Conservation (phyloP, 2,329 filamentous ascomycete genomes). For the Penicillium corylophilum region DNA sequence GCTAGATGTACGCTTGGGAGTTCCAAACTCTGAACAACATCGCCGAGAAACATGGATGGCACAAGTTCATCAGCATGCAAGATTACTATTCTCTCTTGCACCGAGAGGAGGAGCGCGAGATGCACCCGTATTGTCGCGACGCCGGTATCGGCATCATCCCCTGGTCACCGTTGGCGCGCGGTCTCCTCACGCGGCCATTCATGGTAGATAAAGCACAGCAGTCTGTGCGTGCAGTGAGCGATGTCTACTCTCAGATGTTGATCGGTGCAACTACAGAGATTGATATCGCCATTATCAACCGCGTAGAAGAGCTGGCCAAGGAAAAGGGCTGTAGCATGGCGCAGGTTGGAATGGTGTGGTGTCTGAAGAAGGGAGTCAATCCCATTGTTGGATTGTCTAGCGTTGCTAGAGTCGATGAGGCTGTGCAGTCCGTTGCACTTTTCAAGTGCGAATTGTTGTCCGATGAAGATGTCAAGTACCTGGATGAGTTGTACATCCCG, state of each 20-base stretch:
- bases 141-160: slow-evolving; percentile 51
- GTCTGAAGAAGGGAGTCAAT: not conserved
- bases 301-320: slow-evolving; percentile 13
- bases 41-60: slow-evolving; percentile 58
- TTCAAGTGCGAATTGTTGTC: not conserved
- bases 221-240: too few species aligned
- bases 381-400: not conserved
- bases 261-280: slow-evolving; percentile 13
- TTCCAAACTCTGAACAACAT: slow-evolving; percentile 54
- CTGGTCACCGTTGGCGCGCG: slow-evolving; percentile 31
- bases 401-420: not conserved
- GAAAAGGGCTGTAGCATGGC: slow-evolving; percentile 23
- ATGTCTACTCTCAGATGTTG: too few species aligned
- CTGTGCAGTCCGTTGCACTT: not conserved
- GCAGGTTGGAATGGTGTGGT: slow-evolving; percentile 24
- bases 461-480: not conserved
- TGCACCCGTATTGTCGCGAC: slow-evolving; percentile 51
- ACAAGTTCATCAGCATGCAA: slow-evolving; percentile 60
- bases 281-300: slow-evolving; percentile 17
- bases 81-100: slow-evolving; percentile 58
- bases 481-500: not conserved
- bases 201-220: too few species aligned
- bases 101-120: slow-evolving; percentile 61
- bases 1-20: slow-evolving; percentile 22
- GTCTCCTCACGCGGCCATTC: slow-evolving; percentile 29